Evolutionary conservation across 495 filamentous ascomycete genomes (phyloP), one percentile per base, ranked within the genome.

Genomic region (Xanthoparmelia taractica): DNA sequence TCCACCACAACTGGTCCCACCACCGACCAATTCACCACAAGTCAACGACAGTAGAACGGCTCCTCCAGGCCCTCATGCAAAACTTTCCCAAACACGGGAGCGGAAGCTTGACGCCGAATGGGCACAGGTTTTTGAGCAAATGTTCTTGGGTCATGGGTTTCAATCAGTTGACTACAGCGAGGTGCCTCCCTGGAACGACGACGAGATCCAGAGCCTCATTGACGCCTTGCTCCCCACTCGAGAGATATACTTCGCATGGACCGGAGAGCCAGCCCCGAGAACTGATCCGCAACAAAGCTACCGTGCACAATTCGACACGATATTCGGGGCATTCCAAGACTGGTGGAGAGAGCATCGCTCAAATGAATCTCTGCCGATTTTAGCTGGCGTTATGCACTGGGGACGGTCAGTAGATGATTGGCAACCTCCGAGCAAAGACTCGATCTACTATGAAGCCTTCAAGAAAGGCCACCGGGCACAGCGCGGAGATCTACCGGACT

Each of bases 181-280:
- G 31, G 25, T 57, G 20, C 18, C n/a, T 25, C 55, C 55, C 20
- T 36, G 36, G 55, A 57, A n/a, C 8, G 31, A 57, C 4, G 31
- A 34, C n/a, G 55, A 57, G 33, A 18, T n/a, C n/a, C 55, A 57
- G 17, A 57, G 55, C 17, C 31, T 57, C n/a, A 23, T 33, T 23
- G 55, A 57, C 18, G 55, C 55, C 4, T 37, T 57, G 15, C 20
- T 38, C n/a, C 55, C 36, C 20, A 57, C 55, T 15, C 31, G 36
- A 38, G 36, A 38, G 20, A 17, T 38, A 23, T 57, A 57, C 31
- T 57, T 34, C 55, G 55, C 31, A 38, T 57, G 55, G 55, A 36
- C 36, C 20, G 55, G 55, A n/a, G 11, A 37, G 33, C 36, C 36
- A 27, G 36, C 55, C 6, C 55, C 55, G 8, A 36, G 31, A 38